Conservation (phyloP, 2,329 filamentous ascomycete species). For the Nemania abortiva region DNA sequence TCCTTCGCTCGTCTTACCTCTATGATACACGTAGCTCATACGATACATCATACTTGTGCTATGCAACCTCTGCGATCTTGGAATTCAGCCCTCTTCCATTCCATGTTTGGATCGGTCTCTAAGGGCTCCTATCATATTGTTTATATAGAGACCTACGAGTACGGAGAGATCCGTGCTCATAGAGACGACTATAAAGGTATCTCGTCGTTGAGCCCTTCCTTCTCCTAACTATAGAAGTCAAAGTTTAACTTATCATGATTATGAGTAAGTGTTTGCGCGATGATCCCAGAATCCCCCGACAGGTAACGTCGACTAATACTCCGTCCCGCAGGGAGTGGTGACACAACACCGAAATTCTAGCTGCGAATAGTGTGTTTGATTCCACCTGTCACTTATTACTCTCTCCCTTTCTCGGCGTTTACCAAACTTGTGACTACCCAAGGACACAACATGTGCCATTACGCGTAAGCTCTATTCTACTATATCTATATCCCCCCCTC, state of each 20-base stretch:
- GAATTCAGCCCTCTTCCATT: background rate
- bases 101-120: slow-evolving; percentile 15
- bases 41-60: slow-evolving; percentile 7
- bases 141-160: background rate
- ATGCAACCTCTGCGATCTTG: background rate
- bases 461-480: no score
- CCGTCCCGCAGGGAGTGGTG: background rate
- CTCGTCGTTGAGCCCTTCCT: background rate
- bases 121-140: background rate
- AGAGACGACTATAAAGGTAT: slow-evolving; percentile 1
- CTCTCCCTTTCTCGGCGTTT: no score
- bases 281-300: background rate
- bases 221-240: background rate
- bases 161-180: background rate
- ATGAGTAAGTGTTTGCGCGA: background rate
- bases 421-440: no score
- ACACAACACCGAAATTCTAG: slow-evolving; percentile 2
- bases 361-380: background rate
- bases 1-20: background rate
- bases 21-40: slow-evolving; percentile 19
- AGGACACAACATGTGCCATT: no score
- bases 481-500: no score
- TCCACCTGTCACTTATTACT: no score
- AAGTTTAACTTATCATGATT: background rate
- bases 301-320: background rate